phyloP scores from a whole-genome alignment of 1,139 yeast genomes.

The Candida frijolesensis region DNA sequence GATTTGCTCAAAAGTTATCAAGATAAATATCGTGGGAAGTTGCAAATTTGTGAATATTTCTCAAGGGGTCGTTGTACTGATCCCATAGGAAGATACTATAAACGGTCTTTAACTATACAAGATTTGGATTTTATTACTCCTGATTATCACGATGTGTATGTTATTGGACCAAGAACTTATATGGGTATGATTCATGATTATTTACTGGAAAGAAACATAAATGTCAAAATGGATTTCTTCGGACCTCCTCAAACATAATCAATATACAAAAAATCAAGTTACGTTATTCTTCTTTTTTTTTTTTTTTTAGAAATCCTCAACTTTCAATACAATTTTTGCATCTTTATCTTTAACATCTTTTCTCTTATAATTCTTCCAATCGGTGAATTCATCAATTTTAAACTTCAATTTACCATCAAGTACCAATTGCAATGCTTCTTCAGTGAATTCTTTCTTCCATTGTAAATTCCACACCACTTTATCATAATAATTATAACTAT shows the following conservation, averaged over 20 bases:
- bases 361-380: slow-evolving; percentile 40
- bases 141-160: slow-evolving; percentile 23
- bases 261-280: too few species aligned
- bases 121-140: slow-evolving; percentile 21
- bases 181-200: slow-evolving; percentile 29
- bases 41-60: slow-evolving; percentile 26
- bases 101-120: slow-evolving; percentile 11
- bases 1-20: slow-evolving; percentile 22
- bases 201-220: slow-evolving; percentile 12
- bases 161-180: slow-evolving; percentile 39
- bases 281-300: too few species aligned
- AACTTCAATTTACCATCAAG: slow-evolving; percentile 32
- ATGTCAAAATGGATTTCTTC: slow-evolving; percentile 18
- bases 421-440: slow-evolving; percentile 28
- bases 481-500: slow-evolving; percentile 41
- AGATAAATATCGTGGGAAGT: slow-evolving; percentile 18
- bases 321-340: slow-evolving; percentile 36
- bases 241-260: slow-evolving; percentile 16
- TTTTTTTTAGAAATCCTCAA: slow-evolving; percentile 41
- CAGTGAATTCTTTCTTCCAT: slow-evolving; percentile 1
- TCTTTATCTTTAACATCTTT: slow-evolving; percentile 32
- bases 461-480: slow-evolving; percentile 36
- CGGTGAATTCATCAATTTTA: slow-evolving; percentile 32
- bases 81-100: slow-evolving; percentile 10
- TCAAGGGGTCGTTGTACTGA: slow-evolving; percentile 15